These are phyloP conservation scores for Vinca major DNA, from an alignment of 305 asterid genomes.

Conservation along the genomic window DNA sequence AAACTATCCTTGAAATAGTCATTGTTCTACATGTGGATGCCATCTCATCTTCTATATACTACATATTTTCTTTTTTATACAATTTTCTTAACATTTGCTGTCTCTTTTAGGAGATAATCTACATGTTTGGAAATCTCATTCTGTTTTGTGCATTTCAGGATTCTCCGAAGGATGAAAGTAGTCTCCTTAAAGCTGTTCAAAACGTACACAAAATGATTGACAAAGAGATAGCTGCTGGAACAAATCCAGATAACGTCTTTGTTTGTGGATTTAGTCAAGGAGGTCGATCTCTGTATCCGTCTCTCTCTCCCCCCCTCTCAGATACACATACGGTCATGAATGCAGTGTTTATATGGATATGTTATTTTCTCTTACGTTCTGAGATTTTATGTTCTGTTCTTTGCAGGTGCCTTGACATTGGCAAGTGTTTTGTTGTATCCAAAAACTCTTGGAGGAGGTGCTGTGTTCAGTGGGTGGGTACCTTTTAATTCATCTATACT, in stretches of 20 bases:
- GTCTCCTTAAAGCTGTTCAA: conserved; percentile 64
- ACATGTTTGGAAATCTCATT: not conserved
- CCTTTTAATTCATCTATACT: conserved; percentile 61
- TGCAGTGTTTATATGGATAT: conserved; percentile 1
- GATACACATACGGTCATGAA: conserved; percentile 2
- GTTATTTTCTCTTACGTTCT: conserved; percentile 6
- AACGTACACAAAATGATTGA: conserved; percentile 71
- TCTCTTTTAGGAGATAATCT: not conserved
- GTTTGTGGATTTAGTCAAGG: conserved; percentile 96
- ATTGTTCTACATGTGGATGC: not conserved
- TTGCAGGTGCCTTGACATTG: conserved; percentile 76
- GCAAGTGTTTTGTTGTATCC: conserved; percentile 84
- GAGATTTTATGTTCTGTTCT: conserved; percentile 13
- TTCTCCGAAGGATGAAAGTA: conserved; percentile 66
- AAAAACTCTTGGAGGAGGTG: conserved; percentile 87
- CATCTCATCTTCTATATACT: not conserved
- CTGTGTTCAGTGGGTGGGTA: conserved; percentile 93
- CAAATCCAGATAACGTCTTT: conserved; percentile 56
- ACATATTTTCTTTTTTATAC: not conserved
- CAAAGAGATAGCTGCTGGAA: conserved; percentile 71
- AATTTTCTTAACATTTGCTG: not conserved
- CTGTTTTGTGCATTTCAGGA: conserved; percentile 29
- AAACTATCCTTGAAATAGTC: not conserved
- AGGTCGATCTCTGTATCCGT: conserved; percentile 36
- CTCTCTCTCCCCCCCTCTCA: conserved; percentile 13